phyloP scores from a whole-genome alignment of 2,329 filamentous ascomycete species.

The Scytalidium lignicola region DNA sequence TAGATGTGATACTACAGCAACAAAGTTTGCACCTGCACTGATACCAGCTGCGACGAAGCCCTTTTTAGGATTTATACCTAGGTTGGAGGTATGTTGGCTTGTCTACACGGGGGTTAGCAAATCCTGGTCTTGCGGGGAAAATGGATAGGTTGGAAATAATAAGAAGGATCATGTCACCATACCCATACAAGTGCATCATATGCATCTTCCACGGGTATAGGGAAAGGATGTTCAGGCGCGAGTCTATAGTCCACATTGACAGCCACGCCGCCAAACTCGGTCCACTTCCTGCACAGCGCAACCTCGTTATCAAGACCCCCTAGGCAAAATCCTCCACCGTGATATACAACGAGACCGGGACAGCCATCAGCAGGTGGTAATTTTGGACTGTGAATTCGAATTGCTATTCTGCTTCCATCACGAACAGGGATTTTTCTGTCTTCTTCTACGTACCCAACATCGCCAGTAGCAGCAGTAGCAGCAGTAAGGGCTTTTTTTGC shows the following conservation, averaged over 20 bases:
- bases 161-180: constrained; percentile 20
- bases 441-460: too few relatives aligned
- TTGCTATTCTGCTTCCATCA: constrained; percentile 16
- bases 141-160: constrained; percentile 36
- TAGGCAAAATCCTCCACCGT: constrained; percentile 31
- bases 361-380: constrained; percentile 11
- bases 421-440: too few relatives aligned
- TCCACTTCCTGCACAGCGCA: constrained; percentile 27
- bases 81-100: constrained; percentile 22
- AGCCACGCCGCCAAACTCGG: constrained; percentile 32
- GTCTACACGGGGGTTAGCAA: constrained; percentile 37
- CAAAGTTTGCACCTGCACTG: constrained; percentile 39
- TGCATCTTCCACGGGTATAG: constrained; percentile 35
- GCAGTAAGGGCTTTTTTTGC: too few relatives aligned
- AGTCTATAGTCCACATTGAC: constrained; percentile 39
- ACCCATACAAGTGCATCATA: constrained; percentile 43
- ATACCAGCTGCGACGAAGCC: constrained; percentile 46
- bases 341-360: constrained; percentile 30
- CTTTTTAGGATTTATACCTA: constrained; percentile 35
- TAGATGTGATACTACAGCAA: constrained; percentile 33
- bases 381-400: constrained; percentile 18
- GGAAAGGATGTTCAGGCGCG: constrained; percentile 42
- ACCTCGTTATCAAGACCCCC: constrained; percentile 30
- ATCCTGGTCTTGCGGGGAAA: constrained; percentile 35
- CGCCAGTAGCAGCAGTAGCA: too few relatives aligned